These are phyloP conservation scores for Aleurites moluccanus DNA, from an alignment of 441 rosid genomes.

Conservation along the genomic window DNA sequence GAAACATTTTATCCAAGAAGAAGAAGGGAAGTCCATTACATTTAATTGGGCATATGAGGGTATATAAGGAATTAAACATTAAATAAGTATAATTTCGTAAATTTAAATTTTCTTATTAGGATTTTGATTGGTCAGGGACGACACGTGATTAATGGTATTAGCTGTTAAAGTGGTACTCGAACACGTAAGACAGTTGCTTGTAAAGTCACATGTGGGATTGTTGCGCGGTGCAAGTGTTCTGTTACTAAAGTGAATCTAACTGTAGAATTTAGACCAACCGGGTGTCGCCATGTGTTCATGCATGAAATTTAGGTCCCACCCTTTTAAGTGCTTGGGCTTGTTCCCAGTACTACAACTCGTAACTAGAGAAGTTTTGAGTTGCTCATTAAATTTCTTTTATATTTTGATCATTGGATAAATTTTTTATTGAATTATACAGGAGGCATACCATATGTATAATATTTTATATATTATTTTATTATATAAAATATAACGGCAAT, in stretches of 20 bases:
- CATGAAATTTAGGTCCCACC: background rate
- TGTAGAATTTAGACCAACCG: background rate
- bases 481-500: no score
- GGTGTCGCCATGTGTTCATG: background rate
- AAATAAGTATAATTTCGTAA: background rate
- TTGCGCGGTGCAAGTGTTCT: background rate
- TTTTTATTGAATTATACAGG: no score
- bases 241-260: slow-evolving; percentile 4
- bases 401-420: no score
- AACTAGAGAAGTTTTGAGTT: no score
- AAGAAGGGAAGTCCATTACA: no score
- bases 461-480: no score
- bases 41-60: background rate
- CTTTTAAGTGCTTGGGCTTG: background rate
- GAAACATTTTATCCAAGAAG: background rate
- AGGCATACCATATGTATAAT: no score
- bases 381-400: no score
- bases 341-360: no score
- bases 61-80: background rate
- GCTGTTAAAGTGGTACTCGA: background rate
- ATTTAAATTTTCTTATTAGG: no score
- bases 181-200: slow-evolving; percentile 8
- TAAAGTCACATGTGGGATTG: background rate
- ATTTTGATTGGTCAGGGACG: slow-evolving; percentile 2
- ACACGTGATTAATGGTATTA: background rate